A percentile compares a stretch with the other conserved stretches of the same genome.
Conservation (phyloP, 768 basidiomycete genomes). For the Pluteus cervinus region DNA sequence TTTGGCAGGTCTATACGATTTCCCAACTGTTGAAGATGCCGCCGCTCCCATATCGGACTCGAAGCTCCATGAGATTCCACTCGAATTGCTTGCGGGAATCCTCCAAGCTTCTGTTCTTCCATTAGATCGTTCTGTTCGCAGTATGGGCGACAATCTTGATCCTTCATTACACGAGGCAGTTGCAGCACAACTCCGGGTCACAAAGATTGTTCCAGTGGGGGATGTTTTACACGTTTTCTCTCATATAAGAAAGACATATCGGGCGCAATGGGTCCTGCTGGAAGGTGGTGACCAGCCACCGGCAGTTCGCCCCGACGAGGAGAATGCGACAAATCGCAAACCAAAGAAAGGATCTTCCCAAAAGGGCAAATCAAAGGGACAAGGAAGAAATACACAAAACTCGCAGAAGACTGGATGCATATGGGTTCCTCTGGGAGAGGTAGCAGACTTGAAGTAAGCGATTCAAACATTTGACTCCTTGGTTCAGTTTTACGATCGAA, state of each 20-base stretch:
- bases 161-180: too few relatives aligned
- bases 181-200: slow-evolving; percentile 32
- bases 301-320: slow-evolving; percentile 11
- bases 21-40: slow-evolving; percentile 63
- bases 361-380: slow-evolving; percentile 6
- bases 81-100: slow-evolving; percentile 36
- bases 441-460: slow-evolving; percentile 57
- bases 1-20: slow-evolving; percentile 85
- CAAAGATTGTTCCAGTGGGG: slow-evolving; percentile 45
- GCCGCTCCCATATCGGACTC: slow-evolving; percentile 32
- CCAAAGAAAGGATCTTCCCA: slow-evolving; percentile 8
- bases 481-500: slow-evolving; percentile 4
- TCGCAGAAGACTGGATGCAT: slow-evolving; percentile 16
- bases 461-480: too few relatives aligned
- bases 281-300: slow-evolving; percentile 51
- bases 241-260: slow-evolving; percentile 85
- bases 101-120: slow-evolving; percentile 25
- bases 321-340: slow-evolving; percentile 12
- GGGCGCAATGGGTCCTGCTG: slow-evolving; percentile 64
- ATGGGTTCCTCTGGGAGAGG: slow-evolving; percentile 53
- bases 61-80: slow-evolving; percentile 30
- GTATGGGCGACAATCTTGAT: too few relatives aligned
- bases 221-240: slow-evolving; percentile 82
- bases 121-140: background rate
- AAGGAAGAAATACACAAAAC: slow-evolving; percentile 7